These are phyloP conservation scores for Apophysomyces trapeziformis DNA, from an alignment of 371 early-diverging fungal genomes.

Conservation along the genomic window DNA sequence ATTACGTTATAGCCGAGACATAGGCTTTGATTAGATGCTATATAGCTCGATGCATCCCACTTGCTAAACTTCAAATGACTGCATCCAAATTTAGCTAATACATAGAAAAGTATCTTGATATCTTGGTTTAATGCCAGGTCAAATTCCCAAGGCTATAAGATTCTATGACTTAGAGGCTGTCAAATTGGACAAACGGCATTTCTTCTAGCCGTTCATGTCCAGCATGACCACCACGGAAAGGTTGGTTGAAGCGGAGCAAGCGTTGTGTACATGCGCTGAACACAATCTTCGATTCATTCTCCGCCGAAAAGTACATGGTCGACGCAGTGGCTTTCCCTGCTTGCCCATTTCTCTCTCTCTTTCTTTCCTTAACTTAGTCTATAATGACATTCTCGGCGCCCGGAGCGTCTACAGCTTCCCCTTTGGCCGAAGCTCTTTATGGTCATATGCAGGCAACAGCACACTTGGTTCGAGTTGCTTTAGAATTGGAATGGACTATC, in stretches of 20 bases:
- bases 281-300: background rate
- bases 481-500: constrained; percentile 53
- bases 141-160: no score
- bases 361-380: background rate
- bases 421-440: constrained; percentile 28
- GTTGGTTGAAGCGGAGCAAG: background rate
- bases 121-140: no score
- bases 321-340: background rate
- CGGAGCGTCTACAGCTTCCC: background rate
- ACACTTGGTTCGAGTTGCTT: constrained; percentile 34
- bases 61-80: no score
- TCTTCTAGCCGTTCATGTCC: background rate
- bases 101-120: no score
- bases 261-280: background rate
- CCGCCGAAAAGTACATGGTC: background rate
- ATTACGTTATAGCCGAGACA: no score
- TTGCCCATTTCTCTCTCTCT: background rate
- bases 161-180: no score
- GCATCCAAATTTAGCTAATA: no score
- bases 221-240: background rate
- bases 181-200: no score
- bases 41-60: no score
- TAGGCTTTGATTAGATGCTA: no score
- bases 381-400: constrained; percentile 7
- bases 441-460: constrained; percentile 32